Base-by-base conservation (phyloP, 176 grass and related monocot genomes). In the Rhynchospora pubera region DNA sequence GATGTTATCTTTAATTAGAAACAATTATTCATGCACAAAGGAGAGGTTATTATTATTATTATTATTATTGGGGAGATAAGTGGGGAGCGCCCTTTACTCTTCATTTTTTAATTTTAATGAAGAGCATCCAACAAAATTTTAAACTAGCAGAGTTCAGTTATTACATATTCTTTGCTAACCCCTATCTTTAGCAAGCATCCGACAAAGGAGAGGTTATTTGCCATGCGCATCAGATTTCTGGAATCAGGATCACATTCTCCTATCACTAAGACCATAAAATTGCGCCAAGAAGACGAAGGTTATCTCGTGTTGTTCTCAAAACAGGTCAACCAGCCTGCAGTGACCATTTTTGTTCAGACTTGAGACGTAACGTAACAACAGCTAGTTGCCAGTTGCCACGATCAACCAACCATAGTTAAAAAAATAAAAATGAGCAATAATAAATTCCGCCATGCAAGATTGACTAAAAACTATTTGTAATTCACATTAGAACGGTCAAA, bases 391-490 rank as follows among this genome's bases (percentile, higher is more conserved):
- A 68, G 15, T 39, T 39, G 65, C 42, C 14, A 42, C 65, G 32
- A 67, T 43, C 65, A 67, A 51, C 30, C 69, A 74, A 13, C 19
- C 22, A 23, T 32, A 32, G 45, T 16, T 13, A 80, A 62, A 14
- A 18, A 62, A 79, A 22, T 43, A 77, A 77, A 51, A 24, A 16
- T 65, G n/a, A 65, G n/a, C 26, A 66, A 66, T n/a, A 53, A 11
- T 66, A 65, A 65, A 66, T 52, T 65, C 7, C 43, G 43, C 46
- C 44, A 66, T 64, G 42, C 60, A 82, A 16, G 39, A 62, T 77
- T 64, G 79, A 81, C 45, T 81, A 61, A 63, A 81, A 81, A 46
- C 79, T 64, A 65, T 13, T 82, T 82, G 5, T 65, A 82, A 62
- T 62, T 80, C 28, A 80, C 78, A 80, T 66, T 52, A 65, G n/a